Evolutionary conservation across 495 filamentous ascomycete genomes (phyloP).

Genomic region (Hypomontagnella submonticulosa): DNA sequence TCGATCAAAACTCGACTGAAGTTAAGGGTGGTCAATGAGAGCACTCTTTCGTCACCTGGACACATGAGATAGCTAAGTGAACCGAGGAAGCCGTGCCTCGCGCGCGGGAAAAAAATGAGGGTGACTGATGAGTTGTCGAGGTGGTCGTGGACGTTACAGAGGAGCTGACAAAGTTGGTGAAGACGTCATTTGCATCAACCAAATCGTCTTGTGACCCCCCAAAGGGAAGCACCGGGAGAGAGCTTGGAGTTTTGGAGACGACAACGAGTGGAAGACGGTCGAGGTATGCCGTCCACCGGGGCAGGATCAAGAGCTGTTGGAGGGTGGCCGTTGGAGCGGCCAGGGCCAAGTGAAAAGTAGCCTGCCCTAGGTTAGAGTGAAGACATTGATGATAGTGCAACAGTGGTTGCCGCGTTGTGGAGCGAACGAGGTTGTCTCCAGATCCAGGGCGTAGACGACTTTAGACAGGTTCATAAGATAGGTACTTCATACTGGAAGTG

Average conservation of each 20-base stretch:
- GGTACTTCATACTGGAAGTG: conserved; percentile 13
- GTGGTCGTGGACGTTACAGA: conserved; percentile 13
- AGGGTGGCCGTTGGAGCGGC: conserved; percentile 34
- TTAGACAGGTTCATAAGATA: conserved; percentile 38
- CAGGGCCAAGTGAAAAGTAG: conserved; percentile 7
- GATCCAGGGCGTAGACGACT: conserved; percentile 22
- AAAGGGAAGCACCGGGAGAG: conserved; percentile 32
- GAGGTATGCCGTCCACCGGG: conserved; percentile 30
- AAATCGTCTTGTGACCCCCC: conserved; percentile 43
- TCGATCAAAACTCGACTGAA: conserved; percentile 36
- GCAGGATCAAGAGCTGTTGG: conserved; percentile 29
- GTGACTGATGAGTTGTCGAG: conserved; percentile 35
- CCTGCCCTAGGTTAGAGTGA: conserved; percentile 14
- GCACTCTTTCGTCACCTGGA: conserved; percentile 28
- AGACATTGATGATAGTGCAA: conserved; percentile 9
- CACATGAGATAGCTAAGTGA: conserved; percentile 19
- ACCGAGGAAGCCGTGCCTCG: conserved; percentile 35
- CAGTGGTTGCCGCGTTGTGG: conserved; percentile 30
- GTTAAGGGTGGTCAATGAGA: conserved; percentile 25
- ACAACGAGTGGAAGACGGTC: conserved; percentile 19
- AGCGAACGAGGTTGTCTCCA: conserved; percentile 27
- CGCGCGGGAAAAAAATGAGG: conserved; percentile 24
- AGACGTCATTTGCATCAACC: conserved; percentile 39
- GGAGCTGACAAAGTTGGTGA: conserved; percentile 33
- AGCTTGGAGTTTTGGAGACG: conserved; percentile 25